Conservation (phyloP, 495 filamentous ascomycete genomes). For the Xanthoparmelia taractica region DNA sequence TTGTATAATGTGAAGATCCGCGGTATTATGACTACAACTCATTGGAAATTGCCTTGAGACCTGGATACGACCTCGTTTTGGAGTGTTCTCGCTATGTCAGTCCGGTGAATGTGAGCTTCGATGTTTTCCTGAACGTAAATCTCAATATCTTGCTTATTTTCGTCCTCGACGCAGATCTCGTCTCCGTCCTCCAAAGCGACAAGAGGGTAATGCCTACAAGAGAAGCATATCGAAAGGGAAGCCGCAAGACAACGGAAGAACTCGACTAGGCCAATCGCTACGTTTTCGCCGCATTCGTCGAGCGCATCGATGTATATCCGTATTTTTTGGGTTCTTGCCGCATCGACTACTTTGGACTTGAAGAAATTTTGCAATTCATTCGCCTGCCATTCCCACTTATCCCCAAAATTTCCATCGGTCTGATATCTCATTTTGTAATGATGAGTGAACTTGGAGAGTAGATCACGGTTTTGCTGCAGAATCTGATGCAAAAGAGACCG, state of each 20-base stretch:
- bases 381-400: slow-evolving; percentile 5
- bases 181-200: not conserved
- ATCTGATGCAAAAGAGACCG: too few species aligned
- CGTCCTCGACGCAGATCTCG: not conserved
- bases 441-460: too few species aligned
- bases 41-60: slow-evolving; percentile 1
- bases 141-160: not conserved
- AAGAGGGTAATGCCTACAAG: slow-evolving; percentile 4
- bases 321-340: not conserved
- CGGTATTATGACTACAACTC: not conserved
- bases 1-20: not conserved
- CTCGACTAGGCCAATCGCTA: too few species aligned
- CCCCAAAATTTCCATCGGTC: not conserved
- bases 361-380: not conserved
- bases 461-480: too few species aligned
- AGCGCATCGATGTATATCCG: slow-evolving; percentile 11
- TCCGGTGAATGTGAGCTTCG: not conserved
- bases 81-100: not conserved
- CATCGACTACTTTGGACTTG: not conserved
- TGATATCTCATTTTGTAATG: too few species aligned
- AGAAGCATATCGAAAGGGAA: not conserved
- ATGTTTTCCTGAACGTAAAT: not conserved
- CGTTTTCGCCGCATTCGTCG: slow-evolving; percentile 8
- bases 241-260: too few species aligned
- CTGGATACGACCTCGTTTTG: not conserved